Evolutionary conservation across 2,329 filamentous ascomycete genomes (phyloP).

Genomic region (Cercospora nicotianae): DNA sequence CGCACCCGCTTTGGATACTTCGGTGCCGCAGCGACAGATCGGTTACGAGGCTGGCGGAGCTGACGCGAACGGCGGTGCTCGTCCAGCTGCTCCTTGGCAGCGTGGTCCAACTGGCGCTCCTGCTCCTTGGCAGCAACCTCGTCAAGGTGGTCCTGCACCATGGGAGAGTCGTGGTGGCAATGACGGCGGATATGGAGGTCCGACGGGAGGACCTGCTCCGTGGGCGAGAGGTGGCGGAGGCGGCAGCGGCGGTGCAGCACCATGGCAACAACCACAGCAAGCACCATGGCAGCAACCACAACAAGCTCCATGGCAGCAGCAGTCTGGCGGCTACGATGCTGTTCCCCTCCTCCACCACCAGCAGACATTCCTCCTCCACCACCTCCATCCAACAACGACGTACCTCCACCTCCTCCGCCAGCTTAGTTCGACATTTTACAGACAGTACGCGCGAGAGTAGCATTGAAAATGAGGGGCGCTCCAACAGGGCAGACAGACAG

Average conservation of each 20-base stretch:
- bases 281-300: slow-evolving; percentile 19
- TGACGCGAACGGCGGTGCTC: slow-evolving; percentile 61
- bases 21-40: slow-evolving; percentile 71
- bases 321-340: slow-evolving; percentile 26
- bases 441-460: background rate
- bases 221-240: slow-evolving; percentile 25
- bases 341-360: slow-evolving; percentile 54
- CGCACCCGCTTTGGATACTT: slow-evolving; percentile 43
- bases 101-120: slow-evolving; percentile 35
- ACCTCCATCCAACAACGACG: slow-evolving; percentile 45
- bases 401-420: slow-evolving; percentile 3
- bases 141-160: slow-evolving; percentile 37
- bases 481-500: background rate
- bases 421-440: slow-evolving; percentile 1
- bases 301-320: slow-evolving; percentile 21
- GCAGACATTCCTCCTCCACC: slow-evolving; percentile 65
- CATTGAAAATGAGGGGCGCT: background rate
- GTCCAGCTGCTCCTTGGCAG: slow-evolving; percentile 34
- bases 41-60: slow-evolving; percentile 74
- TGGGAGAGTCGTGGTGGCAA: slow-evolving; percentile 37
- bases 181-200: slow-evolving; percentile 28
- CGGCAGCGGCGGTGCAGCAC: slow-evolving; percentile 29
- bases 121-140: slow-evolving; percentile 41
- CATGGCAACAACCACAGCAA: slow-evolving; percentile 36
- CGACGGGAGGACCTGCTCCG: slow-evolving; percentile 25